Evolutionary conservation across 2,329 filamentous ascomycete genomes (phyloP).

Genomic region (Neurospora sp.): DNA sequence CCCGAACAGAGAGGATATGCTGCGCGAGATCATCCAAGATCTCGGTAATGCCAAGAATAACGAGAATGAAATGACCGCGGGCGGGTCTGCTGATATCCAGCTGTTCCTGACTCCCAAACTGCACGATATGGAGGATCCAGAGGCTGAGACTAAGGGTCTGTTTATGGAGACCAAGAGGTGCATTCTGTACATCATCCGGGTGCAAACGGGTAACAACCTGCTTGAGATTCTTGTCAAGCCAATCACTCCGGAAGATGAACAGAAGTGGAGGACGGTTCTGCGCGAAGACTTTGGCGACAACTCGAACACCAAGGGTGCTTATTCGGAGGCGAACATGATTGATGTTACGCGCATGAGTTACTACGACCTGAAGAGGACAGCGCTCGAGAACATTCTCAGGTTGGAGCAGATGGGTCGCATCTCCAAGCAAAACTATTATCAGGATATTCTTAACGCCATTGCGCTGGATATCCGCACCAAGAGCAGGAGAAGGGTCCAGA

Average conservation of each 20-base stretch:
- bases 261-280: slow-evolving; percentile 74
- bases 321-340: slow-evolving; percentile 78
- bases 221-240: slow-evolving; percentile 92
- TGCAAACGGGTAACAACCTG: slow-evolving; percentile 85
- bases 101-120: slow-evolving; percentile 84
- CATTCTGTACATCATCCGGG: slow-evolving; percentile 92
- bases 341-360: slow-evolving; percentile 88
- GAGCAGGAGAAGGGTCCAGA: slow-evolving; percentile 82
- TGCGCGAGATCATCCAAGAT: slow-evolving; percentile 87
- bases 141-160: slow-evolving; percentile 80
- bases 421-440: slow-evolving; percentile 83
- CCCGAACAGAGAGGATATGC: slow-evolving; percentile 70
- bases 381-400: slow-evolving; percentile 84
- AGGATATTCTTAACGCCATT: slow-evolving; percentile 96
- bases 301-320: slow-evolving; percentile 67
- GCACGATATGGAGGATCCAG: slow-evolving; percentile 83
- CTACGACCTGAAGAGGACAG: slow-evolving; percentile 82
- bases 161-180: slow-evolving; percentile 99
- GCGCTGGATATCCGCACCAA: slow-evolving; percentile 95
- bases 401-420: slow-evolving; percentile 84
- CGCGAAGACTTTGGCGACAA: slow-evolving; percentile 68
- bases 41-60: slow-evolving; percentile 94
- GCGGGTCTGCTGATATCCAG: slow-evolving; percentile 80
- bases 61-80: slow-evolving; percentile 82
- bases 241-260: slow-evolving; percentile 76